Percentiles rank a stretch among this genome's conserved stretches.
Evolutionary conservation across 2,329 filamentous ascomycete species (phyloP).

Genomic region (Pseudogymnoascus sp.): DNA sequence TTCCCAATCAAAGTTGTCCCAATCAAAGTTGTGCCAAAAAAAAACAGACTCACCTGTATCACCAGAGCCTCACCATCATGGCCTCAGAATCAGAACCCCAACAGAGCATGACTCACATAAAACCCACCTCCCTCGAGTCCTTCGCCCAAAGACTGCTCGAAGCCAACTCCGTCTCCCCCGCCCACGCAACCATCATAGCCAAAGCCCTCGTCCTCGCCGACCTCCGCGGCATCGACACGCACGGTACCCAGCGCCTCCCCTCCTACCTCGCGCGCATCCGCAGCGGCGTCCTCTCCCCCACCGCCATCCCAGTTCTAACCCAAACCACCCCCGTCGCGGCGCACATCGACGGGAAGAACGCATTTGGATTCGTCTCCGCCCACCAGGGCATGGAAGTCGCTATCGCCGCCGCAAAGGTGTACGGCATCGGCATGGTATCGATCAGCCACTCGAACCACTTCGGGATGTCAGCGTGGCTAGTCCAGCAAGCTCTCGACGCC

Average conservation of each 20-base stretch:
- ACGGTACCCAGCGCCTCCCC: conserved; percentile 70
- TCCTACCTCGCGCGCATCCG: conserved; percentile 70
- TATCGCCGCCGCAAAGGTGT: conserved; percentile 55
- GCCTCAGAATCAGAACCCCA: neutral
- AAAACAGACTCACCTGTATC: neutral
- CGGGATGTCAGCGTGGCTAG: conserved; percentile 75
- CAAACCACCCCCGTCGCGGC: conserved; percentile 65
- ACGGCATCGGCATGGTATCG: conserved; percentile 68
- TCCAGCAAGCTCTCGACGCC: conserved; percentile 68
- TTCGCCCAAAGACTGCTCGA: conserved; percentile 50
- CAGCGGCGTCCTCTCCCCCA: conserved; percentile 58
- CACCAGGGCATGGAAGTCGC: conserved; percentile 58
- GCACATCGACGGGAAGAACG: conserved; percentile 60
- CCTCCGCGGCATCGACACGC: conserved; percentile 70
- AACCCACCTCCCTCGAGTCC: neutral
- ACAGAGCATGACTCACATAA: neutral
- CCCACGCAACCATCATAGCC: conserved; percentile 57
- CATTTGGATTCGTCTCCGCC: conserved; percentile 69
- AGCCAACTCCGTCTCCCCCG: conserved; percentile 51
- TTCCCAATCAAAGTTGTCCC: neutral
- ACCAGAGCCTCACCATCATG: neutral
- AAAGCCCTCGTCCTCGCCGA: conserved; percentile 65
- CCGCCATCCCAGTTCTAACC: conserved; percentile 48
- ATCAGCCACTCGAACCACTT: conserved; percentile 76
- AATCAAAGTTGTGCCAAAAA: neutral